Evolutionary conservation across 2,329 filamentous ascomycete genomes (phyloP), one percentile per base, ranked within the genome.

Genomic region (Alternaria tenuissima): DNA sequence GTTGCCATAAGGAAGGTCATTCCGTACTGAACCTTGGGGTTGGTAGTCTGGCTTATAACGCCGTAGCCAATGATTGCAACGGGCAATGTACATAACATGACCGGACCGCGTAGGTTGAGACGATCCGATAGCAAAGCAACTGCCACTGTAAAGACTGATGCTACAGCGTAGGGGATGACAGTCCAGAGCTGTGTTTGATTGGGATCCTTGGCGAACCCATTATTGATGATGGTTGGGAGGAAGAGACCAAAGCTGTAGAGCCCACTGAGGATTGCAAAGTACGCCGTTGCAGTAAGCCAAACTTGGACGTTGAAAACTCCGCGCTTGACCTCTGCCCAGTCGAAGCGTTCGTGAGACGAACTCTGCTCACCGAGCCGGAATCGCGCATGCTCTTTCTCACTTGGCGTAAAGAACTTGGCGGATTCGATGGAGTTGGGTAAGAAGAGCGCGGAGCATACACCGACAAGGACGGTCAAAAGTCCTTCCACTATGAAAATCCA

Each of bases 1-100:
- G 84, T 85, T 0, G 88, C 86, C 87, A 90, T 89, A 55, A 91
- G 78, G 68, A 88, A 89, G 0, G 88, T 89, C 86, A 89, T 89
- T 39, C 82, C 87, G 66, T 89, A 90, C 52, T 87, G 85, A 5
- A 85, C 81, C 1, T 82, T 80, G 1, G 86, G 73, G 22, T 82
- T 80, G 9, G 79, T 72, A 18, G 85, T 81, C 48, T 87, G 86
- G 62, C 86, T 86, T 56, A 90, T 89, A 7, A 85, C 85, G 0
- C 84, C 88, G 65, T 91, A 91, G 16, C 89, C 89, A 18, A 85
- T 80, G 55, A 91, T 90, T 24, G 88, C 87, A 48, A 90, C 80
- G 8, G 87, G 87, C 0, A 91, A 80, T 0, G 86, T 87, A 73
- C 81, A 83, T 3, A 91, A 83, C 86, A 91, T 89, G 39, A 90